Evolutionary conservation across 208 protist genomes (phyloP).

Genomic region (Trypanosoma congolense): DNA sequence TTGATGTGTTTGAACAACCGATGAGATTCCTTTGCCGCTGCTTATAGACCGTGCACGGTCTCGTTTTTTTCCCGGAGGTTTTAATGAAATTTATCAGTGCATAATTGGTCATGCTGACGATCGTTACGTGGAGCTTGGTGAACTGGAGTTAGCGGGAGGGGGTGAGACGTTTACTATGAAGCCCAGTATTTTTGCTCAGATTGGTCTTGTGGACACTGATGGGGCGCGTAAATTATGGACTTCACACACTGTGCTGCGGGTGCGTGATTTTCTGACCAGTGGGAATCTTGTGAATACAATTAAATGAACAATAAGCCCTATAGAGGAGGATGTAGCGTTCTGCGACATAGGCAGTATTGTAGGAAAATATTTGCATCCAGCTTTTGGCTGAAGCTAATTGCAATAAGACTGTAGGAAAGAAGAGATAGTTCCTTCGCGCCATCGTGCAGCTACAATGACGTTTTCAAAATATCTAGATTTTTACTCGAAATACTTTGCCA

Average conservation of each 20-base stretch:
- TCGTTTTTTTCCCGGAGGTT: slow-evolving; percentile 38
- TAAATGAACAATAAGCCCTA: slow-evolving; percentile 16
- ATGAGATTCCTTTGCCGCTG: slow-evolving; percentile 47
- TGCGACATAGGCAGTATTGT: slow-evolving; percentile 85
- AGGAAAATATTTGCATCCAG: slow-evolving; percentile 79
- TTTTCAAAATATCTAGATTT: slow-evolving; percentile 37
- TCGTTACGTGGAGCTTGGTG: slow-evolving; percentile 54
- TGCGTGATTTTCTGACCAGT: slow-evolving; percentile 13
- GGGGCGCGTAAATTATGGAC: slow-evolving; percentile 76
- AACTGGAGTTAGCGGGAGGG: slow-evolving; percentile 44
- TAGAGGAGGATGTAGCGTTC: slow-evolving; percentile 62
- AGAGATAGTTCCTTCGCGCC: slow-evolving; percentile 70
- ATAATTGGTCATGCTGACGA: slow-evolving; percentile 54
- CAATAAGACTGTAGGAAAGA: slow-evolving; percentile 62
- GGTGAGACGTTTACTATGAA: slow-evolving; percentile 70
- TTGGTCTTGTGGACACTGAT: slow-evolving; percentile 64
- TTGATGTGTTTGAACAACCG: slow-evolving; percentile 48
- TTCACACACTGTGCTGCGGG: slow-evolving; percentile 44
- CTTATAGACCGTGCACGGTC: slow-evolving; percentile 31
- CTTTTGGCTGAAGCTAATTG: slow-evolving; percentile 73
- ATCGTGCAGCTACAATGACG: slow-evolving; percentile 40
- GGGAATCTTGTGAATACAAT: slow-evolving; percentile 20
- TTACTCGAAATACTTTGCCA: slow-evolving; percentile 45
- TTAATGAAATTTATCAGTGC: slow-evolving; percentile 30
- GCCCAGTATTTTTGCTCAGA: slow-evolving; percentile 75